A percentile compares a stretch with the other conserved stretches of the same genome.
These are phyloP conservation scores for Beauveria scarabaeidicola DNA, from an alignment of 2,329 filamentous ascomycete genomes.

Conservation along the genomic window DNA sequence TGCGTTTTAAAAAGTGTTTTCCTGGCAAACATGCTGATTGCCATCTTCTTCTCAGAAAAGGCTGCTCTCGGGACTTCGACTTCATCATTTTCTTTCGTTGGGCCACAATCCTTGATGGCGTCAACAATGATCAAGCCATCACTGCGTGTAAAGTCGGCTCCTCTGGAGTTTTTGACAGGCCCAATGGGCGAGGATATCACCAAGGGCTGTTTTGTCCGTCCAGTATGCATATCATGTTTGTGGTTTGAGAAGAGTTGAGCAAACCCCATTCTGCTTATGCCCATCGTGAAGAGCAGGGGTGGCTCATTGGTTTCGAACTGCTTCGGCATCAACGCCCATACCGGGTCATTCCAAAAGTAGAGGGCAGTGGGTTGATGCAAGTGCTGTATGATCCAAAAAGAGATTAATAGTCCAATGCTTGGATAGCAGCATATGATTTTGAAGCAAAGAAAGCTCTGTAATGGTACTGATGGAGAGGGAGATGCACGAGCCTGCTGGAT, in stretches of 20 bases:
- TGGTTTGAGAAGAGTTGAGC: neutral
- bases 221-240: neutral
- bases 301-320: neutral
- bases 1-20: conserved; percentile 5
- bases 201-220: conserved; percentile 18
- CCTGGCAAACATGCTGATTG: neutral
- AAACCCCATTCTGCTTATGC: conserved; percentile 1
- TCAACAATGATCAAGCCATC: conserved; percentile 27
- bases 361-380: neutral
- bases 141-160: conserved; percentile 27
- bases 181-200: conserved; percentile 29
- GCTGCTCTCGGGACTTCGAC: neutral
- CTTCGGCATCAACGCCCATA: neutral
- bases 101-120: conserved; percentile 26
- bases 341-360: neutral
- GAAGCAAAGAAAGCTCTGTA: conserved; percentile 1
- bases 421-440: neutral
- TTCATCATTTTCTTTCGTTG: neutral
- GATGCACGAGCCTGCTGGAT: neutral
- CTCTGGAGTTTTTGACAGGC: conserved; percentile 29
- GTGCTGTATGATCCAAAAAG: conserved; percentile 7
- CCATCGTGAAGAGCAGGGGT: neutral
- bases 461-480: neutral
- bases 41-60: neutral
- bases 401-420: conserved; percentile 4